phyloP scores from a whole-genome alignment of 345 rosid genomes.

The Arabidopsis arenosa region DNA sequence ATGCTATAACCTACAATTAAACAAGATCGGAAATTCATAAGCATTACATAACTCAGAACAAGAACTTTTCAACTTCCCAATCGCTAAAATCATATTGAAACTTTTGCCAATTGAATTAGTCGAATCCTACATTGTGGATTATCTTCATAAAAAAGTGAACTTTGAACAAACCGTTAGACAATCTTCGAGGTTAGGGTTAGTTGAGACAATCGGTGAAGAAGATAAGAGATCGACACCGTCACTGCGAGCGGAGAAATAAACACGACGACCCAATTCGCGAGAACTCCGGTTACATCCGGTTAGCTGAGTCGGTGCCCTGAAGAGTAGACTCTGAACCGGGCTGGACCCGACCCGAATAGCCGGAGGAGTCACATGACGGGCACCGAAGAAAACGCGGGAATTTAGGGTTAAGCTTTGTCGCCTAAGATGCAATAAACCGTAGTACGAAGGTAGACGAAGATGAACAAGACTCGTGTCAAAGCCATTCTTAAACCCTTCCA shows the following conservation, averaged over 20 bases:
- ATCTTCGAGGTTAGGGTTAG: slow-evolving; percentile 67
- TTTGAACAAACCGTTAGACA: slow-evolving; percentile 63
- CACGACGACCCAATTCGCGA: slow-evolving; percentile 46
- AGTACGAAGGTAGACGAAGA: not conserved
- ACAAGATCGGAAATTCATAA: not conserved
- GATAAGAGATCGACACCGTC: slow-evolving; percentile 14
- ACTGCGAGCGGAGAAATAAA: slow-evolving; percentile 54
- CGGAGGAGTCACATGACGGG: slow-evolving; percentile 32
- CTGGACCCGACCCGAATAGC: slow-evolving; percentile 41
- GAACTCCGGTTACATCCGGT: slow-evolving; percentile 46
- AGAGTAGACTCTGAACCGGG: slow-evolving; percentile 37
- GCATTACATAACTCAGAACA: too few species aligned
- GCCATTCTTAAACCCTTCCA: slow-evolving; percentile 54
- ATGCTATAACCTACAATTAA: slow-evolving; percentile 73
- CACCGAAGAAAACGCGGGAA: slow-evolving; percentile 22
- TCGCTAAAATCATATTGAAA: not conserved
- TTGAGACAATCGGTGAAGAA: slow-evolving; percentile 68
- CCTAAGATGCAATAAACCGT: slow-evolving; percentile 41
- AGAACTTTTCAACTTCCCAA: not conserved
- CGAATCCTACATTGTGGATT: not conserved
- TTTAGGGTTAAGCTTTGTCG: slow-evolving; percentile 17
- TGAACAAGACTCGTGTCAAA: slow-evolving; percentile 28
- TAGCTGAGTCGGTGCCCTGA: slow-evolving; percentile 52
- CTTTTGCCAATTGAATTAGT: not conserved
- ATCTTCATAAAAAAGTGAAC: not conserved